A percentile compares a stretch with the other conserved stretches of the same genome.
These are phyloP conservation scores for Exobasidium cylindrosporum DNA, from an alignment of 1,284 basidiomycete species.

Conservation along the genomic window DNA sequence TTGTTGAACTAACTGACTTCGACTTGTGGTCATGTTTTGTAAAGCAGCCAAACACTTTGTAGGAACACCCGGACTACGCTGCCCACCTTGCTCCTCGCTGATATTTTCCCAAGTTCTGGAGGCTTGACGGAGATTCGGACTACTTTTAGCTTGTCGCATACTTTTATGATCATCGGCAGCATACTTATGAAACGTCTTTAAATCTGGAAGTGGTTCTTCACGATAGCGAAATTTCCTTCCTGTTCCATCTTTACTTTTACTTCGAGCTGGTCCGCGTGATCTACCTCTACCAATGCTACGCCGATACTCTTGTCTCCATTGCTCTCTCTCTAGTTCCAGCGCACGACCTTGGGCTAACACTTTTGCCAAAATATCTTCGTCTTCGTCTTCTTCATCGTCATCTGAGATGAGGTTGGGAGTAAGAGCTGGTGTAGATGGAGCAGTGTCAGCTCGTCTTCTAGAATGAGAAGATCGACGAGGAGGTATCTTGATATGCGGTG, in stretches of 20 bases:
- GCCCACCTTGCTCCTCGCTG: background rate
- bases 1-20: no score
- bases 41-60: background rate
- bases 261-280: background rate
- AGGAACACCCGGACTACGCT: background rate
- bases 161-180: background rate
- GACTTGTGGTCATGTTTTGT: background rate
- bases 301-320: conserved; percentile 14
- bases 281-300: conserved; percentile 11
- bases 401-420: background rate
- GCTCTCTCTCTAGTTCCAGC: conserved; percentile 17
- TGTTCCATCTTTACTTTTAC: background rate
- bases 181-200: background rate
- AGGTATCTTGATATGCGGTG: background rate
- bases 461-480: background rate
- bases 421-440: conserved; percentile 1
- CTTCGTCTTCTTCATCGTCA: conserved; percentile 3
- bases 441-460: background rate
- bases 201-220: background rate
- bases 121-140: background rate
- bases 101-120: background rate
- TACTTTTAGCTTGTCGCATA: background rate
- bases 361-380: conserved; percentile 2
- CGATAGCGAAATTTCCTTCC: background rate
- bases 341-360: conserved; percentile 18